phyloP scores from a whole-genome alignment of 148 eudicot species.

The Arbutus unedo region DNA sequence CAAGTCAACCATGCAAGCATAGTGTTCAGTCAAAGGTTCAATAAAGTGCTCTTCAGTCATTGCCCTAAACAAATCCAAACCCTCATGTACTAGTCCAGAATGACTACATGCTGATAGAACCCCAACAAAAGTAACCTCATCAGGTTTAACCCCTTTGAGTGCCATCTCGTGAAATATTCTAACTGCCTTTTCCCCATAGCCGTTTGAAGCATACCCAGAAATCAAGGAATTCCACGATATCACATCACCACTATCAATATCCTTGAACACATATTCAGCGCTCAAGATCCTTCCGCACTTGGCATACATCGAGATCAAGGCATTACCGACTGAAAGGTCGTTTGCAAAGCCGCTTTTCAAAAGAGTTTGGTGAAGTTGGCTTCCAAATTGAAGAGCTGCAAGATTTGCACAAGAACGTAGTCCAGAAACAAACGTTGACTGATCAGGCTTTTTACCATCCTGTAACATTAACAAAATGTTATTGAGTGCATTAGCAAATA shows the following conservation, averaged over 20 bases:
- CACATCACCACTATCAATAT: slow-evolving; percentile 12
- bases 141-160: slow-evolving; percentile 25
- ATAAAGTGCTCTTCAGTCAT: slow-evolving; percentile 57
- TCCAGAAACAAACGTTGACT: slow-evolving; percentile 17
- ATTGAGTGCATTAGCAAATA: slow-evolving; percentile 35
- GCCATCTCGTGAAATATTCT: slow-evolving; percentile 41
- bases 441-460: slow-evolving; percentile 18
- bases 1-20: slow-evolving; percentile 71
- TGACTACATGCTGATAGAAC: slow-evolving; percentile 76
- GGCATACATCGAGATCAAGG: slow-evolving; percentile 27
- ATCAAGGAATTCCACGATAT: slow-evolving; percentile 22
- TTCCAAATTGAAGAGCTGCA: slow-evolving; percentile 19
- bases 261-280: slow-evolving; percentile 5
- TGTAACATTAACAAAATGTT: slow-evolving; percentile 7
- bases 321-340: slow-evolving; percentile 17
- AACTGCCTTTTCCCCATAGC: slow-evolving; percentile 13
- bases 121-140: slow-evolving; percentile 44
- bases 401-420: slow-evolving; percentile 23
- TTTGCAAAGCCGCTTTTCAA: slow-evolving; percentile 19
- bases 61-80: slow-evolving; percentile 44
- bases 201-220: slow-evolving; percentile 22
- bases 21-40: slow-evolving; percentile 61
- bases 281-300: slow-evolving; percentile 20
- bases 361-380: slow-evolving; percentile 21
- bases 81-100: slow-evolving; percentile 55